Base-by-base conservation (phyloP, 192 early-diverging fungal genomes). In the Rhizophagus clarus region DNA sequence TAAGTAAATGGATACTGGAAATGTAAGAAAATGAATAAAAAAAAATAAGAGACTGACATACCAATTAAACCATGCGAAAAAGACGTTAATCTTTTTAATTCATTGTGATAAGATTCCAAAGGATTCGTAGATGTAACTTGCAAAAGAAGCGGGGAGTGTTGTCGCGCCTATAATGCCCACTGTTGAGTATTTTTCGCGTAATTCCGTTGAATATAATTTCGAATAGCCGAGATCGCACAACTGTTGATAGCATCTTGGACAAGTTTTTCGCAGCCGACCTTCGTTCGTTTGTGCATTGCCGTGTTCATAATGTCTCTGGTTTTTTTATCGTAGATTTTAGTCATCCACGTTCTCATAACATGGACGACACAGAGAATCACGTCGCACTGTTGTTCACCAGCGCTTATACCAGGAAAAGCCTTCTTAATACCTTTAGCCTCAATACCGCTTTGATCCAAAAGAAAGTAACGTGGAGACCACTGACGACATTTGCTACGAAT, bases 301-400 rank as follows among this genome's bases (percentile, higher is more conserved):
- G 4, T 0, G 14, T 34, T 70, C 68, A 70, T 70, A 10, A 22
- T 32, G 2, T 70, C 12, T 32, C 68, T 2, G 22, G 68, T 42
- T 42, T 70, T 1, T 1, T 37, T 15, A 1, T 70, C n/a, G 8
- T 40, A 40, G 4, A 70, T 70, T 12, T 37, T 70, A 3, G 15
- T 40, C n/a, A 49, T 77, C 76, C 81, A 81, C 17, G 68, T 77
- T 64, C 63, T 26, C 40, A 78, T 81, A 2, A 68, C 47, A 17
- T 81, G 76, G 56, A 76, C 22, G 37, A 51, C 70, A 34, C 47
- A 81, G 31, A 28, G 68, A 3, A 81, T 64, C 20, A 79, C 29
- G 9, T 77, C 12, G 31, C 81, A 78, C 22, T 71, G 26, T n/a
- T 81, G 75, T 29, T 70, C 32, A 37, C 29, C 76, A 22, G 20